phyloP scores from a whole-genome alignment of 2,329 filamentous ascomycete genomes.

The Trichoderma semiorbis region DNA sequence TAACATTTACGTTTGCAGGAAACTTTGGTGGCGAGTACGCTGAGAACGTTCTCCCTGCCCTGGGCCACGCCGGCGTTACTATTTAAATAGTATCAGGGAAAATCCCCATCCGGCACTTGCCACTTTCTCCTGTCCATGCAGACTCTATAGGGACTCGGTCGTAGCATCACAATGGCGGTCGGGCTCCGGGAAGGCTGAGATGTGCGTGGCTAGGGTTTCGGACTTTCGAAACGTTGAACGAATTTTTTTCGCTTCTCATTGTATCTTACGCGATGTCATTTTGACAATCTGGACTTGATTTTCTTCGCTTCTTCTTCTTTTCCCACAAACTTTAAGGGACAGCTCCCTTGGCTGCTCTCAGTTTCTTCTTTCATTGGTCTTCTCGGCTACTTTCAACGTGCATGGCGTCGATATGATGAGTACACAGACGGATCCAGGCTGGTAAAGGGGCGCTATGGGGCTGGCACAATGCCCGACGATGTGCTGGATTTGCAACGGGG shows the following conservation, averaged over 20 bases:
- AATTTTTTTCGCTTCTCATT: conserved; percentile 22
- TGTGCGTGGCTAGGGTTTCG: conserved; percentile 20
- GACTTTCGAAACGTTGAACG: conserved; percentile 18
- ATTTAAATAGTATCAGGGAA: conserved; percentile 25
- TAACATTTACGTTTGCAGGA: conserved; percentile 33
- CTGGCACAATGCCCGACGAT: conserved; percentile 6
- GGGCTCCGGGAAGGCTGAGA: conserved; percentile 16
- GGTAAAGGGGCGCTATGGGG: conserved; percentile 14
- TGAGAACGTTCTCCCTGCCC: conserved; percentile 46
- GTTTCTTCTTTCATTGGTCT: conserved; percentile 11
- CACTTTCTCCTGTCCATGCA: conserved; percentile 9
- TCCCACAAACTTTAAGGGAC: not conserved
- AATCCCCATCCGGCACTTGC: conserved; percentile 5
- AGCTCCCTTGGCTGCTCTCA: conserved; percentile 1
- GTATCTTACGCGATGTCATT: conserved; percentile 24
- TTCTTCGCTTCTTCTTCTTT: conserved; percentile 12
- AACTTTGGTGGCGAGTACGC: conserved; percentile 52
- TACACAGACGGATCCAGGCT: conserved; percentile 19
- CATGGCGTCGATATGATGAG: conserved; percentile 21
- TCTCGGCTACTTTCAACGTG: conserved; percentile 16
- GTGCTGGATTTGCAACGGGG: conserved; percentile 19
- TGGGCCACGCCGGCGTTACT: conserved; percentile 24
- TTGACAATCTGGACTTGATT: conserved; percentile 16
- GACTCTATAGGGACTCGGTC: conserved; percentile 17
- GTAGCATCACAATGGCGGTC: conserved; percentile 3